These are phyloP conservation scores for Aspergillus aculeatus DNA, from an alignment of 2,329 filamentous ascomycete species.

Conservation along the genomic window DNA sequence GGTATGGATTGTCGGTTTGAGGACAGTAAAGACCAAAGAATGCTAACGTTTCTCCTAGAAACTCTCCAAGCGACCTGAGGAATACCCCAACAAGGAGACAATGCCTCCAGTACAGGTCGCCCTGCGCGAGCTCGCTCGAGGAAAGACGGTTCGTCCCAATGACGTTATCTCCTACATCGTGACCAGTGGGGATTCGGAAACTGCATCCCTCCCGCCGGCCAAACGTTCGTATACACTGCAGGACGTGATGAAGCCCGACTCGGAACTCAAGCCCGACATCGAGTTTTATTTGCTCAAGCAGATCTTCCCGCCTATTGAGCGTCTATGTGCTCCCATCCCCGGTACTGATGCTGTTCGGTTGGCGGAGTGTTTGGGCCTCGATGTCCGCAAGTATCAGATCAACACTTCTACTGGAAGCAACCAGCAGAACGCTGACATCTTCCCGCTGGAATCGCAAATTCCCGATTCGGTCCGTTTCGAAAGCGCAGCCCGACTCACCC, in stretches of 20 bases:
- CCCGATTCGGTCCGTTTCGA: slow-evolving; percentile 87
- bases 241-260: slow-evolving; percentile 76
- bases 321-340: slow-evolving; percentile 91
- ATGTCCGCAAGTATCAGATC: slow-evolving; percentile 81
- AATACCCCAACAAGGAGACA: slow-evolving; percentile 89
- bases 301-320: slow-evolving; percentile 95
- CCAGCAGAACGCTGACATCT: slow-evolving; percentile 67
- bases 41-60: slow-evolving; percentile 52
- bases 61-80: slow-evolving; percentile 87
- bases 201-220: slow-evolving; percentile 61
- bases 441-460: slow-evolving; percentile 90
- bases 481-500: slow-evolving; percentile 70
- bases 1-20: slow-evolving; percentile 34
- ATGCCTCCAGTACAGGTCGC: slow-evolving; percentile 99
- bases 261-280: slow-evolving; percentile 78
- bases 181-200: slow-evolving; percentile 66
- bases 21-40: background rate
- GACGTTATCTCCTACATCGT: slow-evolving; percentile 97
- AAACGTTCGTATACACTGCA: slow-evolving; percentile 87
- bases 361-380: slow-evolving; percentile 89
- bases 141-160: slow-evolving; percentile 84
- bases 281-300: slow-evolving; percentile 99
- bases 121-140: slow-evolving; percentile 78
- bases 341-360: slow-evolving; percentile 88
- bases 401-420: slow-evolving; percentile 56